phyloP scores from a whole-genome alignment of 2,329 filamentous ascomycete genomes.

The Claviceps sp. region DNA sequence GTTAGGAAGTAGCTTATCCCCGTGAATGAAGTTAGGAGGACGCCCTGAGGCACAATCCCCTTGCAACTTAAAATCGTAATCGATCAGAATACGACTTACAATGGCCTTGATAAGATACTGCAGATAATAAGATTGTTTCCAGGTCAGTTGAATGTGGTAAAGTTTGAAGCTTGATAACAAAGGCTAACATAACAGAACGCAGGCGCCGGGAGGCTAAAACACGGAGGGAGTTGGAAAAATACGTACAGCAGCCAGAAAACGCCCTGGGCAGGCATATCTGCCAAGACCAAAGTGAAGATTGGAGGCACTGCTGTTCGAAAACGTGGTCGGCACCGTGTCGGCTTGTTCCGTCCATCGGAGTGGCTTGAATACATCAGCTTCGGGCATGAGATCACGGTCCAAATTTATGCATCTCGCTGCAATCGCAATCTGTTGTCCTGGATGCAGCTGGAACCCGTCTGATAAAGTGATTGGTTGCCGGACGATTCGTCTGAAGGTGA shows the following conservation, averaged over 20 bases:
- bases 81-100: constrained; percentile 7
- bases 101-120: constrained; percentile 9
- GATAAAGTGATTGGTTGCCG: constrained; percentile 6
- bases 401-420: constrained; percentile 6
- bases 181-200: too few relatives aligned
- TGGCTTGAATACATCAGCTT: constrained; percentile 5
- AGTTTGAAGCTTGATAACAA: too few relatives aligned
- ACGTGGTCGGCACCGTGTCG: constrained; percentile 1
- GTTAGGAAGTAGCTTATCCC: constrained; percentile 8
- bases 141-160: too few relatives aligned
- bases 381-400: constrained; percentile 1
- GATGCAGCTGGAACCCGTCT: constrained; percentile 6
- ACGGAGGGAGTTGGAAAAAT: too few relatives aligned
- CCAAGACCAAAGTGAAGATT: constrained; percentile 10
- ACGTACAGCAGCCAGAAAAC: constrained; percentile 9
- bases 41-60: background rate
- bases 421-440: constrained; percentile 8
- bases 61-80: constrained; percentile 8
- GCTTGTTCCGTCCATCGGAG: constrained; percentile 4
- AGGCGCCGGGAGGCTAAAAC: too few relatives aligned
- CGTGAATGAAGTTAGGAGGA: constrained; percentile 7
- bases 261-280: constrained; percentile 10
- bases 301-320: constrained; percentile 7
- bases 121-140: too few relatives aligned
- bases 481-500: constrained; percentile 9